Conservation (phyloP, 345 rosid species). For the Turnera subulata region DNA sequence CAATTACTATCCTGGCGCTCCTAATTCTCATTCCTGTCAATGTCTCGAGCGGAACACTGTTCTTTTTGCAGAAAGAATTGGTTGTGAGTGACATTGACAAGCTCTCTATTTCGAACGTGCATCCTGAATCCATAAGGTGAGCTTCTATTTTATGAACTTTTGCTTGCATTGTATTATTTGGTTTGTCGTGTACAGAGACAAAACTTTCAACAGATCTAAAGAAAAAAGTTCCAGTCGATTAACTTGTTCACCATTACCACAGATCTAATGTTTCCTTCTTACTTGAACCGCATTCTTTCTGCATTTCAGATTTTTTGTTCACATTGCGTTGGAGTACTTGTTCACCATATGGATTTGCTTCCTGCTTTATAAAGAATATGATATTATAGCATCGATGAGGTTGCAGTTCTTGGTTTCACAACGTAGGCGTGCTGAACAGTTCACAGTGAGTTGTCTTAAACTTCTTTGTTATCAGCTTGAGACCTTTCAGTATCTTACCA, state of each 20-base stretch:
- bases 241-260: too few species aligned
- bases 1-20: slow-evolving; percentile 66
- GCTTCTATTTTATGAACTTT: too few species aligned
- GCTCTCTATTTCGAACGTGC: slow-evolving; percentile 92
- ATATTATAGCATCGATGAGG: slow-evolving; percentile 70
- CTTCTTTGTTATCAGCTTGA: too few species aligned
- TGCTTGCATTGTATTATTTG: too few species aligned
- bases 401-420: slow-evolving; percentile 76
- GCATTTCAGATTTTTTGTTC: slow-evolving; percentile 79
- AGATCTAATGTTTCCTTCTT: too few species aligned
- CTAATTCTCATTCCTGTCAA: slow-evolving; percentile 87
- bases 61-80: slow-evolving; percentile 71
- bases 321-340: slow-evolving; percentile 73
- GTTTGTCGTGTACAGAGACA: too few species aligned
- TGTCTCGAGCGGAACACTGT: slow-evolving; percentile 80
- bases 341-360: slow-evolving; percentile 87
- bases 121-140: slow-evolving; percentile 67
- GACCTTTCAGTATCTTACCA: slow-evolving; percentile 3
- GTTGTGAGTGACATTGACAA: slow-evolving; percentile 88
- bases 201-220: too few species aligned
- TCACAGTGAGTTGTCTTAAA: slow-evolving; percentile 62
- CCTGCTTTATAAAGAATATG: slow-evolving; percentile 92
- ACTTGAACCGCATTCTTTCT: slow-evolving; percentile 10
- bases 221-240: too few species aligned
- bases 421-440: slow-evolving; percentile 75